phyloP scores from a whole-genome alignment of 352 stramenopile species.

The Pythium inflatum region DNA sequence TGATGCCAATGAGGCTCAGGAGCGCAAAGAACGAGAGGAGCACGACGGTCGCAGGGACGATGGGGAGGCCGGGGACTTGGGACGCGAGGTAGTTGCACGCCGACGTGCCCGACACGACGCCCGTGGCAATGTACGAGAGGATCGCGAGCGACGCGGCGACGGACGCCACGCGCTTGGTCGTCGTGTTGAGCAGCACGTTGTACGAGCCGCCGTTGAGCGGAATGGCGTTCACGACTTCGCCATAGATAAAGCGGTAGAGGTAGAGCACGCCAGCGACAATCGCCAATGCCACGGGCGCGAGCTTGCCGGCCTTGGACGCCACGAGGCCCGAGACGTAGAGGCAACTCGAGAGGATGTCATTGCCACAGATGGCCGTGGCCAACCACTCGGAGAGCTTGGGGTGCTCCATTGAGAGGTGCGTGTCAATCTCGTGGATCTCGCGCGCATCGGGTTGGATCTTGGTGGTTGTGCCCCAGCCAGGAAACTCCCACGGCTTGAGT shows the following conservation, averaged over 20 bases:
- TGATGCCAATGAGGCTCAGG: slow-evolving; percentile 92
- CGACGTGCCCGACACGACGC: slow-evolving; percentile 87
- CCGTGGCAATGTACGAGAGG: slow-evolving; percentile 96
- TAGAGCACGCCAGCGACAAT: slow-evolving; percentile 91
- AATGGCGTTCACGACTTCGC: slow-evolving; percentile 93
- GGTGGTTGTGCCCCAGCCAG: slow-evolving; percentile 76
- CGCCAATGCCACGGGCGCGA: slow-evolving; percentile 89
- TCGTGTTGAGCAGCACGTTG: slow-evolving; percentile 96
- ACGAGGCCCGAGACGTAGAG: slow-evolving; percentile 90
- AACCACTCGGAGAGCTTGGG: slow-evolving; percentile 92
- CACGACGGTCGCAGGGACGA: slow-evolving; percentile 79
- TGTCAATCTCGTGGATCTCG: slow-evolving; percentile 77
- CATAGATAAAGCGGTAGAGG: slow-evolving; percentile 94
- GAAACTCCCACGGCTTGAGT: slow-evolving; percentile 86
- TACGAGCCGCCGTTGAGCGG: slow-evolving; percentile 96
- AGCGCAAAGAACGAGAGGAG: slow-evolving; percentile 92
- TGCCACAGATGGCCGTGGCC: slow-evolving; percentile 95
- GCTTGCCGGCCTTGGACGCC: slow-evolving; percentile 87
- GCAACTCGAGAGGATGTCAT: slow-evolving; percentile 95
- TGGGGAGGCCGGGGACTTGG: slow-evolving; percentile 71
- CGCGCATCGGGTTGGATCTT: slow-evolving; percentile 59
- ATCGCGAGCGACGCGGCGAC: slow-evolving; percentile 94
- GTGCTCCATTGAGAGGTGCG: slow-evolving; percentile 74
- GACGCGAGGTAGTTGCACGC: slow-evolving; percentile 88
- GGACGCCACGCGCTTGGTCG: slow-evolving; percentile 92